These are phyloP conservation scores for Pecoramyces ruminantium DNA, from an alignment of 192 early-diverging fungal genomes.

Conservation along the genomic window DNA sequence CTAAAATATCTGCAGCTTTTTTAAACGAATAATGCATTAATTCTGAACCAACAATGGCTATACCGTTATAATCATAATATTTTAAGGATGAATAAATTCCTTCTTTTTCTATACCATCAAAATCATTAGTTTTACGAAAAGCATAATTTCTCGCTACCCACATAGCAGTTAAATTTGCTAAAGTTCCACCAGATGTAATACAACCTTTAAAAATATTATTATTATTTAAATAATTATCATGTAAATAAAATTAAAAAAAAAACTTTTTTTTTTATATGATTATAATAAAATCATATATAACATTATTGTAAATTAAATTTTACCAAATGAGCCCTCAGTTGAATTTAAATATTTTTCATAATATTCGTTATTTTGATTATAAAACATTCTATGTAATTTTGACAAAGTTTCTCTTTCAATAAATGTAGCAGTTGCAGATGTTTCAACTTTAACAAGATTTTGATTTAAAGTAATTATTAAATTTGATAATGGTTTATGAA, in stretches of 20 bases:
- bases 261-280: no score
- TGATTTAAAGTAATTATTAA: no score
- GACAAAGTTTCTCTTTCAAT: no score
- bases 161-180: constrained; percentile 41
- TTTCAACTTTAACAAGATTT: constrained; percentile 40
- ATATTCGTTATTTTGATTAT: constrained; percentile 7
- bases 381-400: no score
- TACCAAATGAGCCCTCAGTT: not conserved
- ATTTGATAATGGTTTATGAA: constrained; percentile 29
- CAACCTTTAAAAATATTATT: no score
- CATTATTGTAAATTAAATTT: no score
- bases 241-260: no score
- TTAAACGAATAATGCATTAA: constrained; percentile 44
- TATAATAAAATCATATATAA: no score
- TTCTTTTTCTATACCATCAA: constrained; percentile 25
- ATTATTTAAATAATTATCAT: no score
- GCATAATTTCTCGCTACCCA: constrained; percentile 34
- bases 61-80: constrained; percentile 25
- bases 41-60: constrained; percentile 22
- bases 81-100: constrained; percentile 19
- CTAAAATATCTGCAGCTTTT: constrained; percentile 38
- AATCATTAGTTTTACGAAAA: constrained; percentile 7
- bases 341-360: constrained; percentile 21
- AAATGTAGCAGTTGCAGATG: constrained; percentile 28
- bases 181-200: constrained; percentile 24